A percentile compares a stretch with the other conserved stretches of the same genome.
Evolutionary conservation across 2,329 filamentous ascomycete species (phyloP).

Genomic region (Stemphylium lycopersici): DNA sequence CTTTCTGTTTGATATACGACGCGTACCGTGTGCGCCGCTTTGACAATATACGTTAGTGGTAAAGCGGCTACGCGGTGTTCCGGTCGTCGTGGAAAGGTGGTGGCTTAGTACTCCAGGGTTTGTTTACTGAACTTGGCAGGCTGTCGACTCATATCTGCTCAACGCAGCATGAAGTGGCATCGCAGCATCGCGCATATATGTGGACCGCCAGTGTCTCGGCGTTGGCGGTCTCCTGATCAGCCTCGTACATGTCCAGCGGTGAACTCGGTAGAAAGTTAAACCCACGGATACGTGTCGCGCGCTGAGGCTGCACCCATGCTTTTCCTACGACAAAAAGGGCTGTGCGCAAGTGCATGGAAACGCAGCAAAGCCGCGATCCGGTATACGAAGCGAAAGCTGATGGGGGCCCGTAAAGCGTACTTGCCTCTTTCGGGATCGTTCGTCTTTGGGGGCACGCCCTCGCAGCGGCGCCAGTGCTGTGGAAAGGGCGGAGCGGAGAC

Average conservation of each 20-base stretch:
- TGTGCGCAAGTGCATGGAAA: slow-evolving; percentile 22
- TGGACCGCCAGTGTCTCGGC: slow-evolving; percentile 3
- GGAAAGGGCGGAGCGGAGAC: slow-evolving; percentile 20
- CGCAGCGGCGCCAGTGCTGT: slow-evolving; percentile 5
- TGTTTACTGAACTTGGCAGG: not conserved
- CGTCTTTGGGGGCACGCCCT: slow-evolving; percentile 15
- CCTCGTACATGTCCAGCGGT: slow-evolving; percentile 30
- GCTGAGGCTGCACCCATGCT: slow-evolving; percentile 15
- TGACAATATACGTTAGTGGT: too few species aligned
- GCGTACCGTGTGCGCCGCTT: slow-evolving; percentile 3
- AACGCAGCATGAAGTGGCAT: slow-evolving; percentile 8
- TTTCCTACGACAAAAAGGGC: slow-evolving; percentile 23
- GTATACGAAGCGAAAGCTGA: slow-evolving; percentile 20
- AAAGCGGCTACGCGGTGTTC: slow-evolving; percentile 1
- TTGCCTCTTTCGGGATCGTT: slow-evolving; percentile 19
- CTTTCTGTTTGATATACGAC: not conserved
- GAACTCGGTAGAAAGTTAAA: slow-evolving; percentile 8
- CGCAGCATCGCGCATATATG: slow-evolving; percentile 17
- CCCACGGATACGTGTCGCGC: slow-evolving; percentile 19
- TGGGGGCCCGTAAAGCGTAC: slow-evolving; percentile 20
- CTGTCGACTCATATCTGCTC: slow-evolving; percentile 20
- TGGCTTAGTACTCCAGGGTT: slow-evolving; percentile 4
- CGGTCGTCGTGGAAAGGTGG: slow-evolving; percentile 3
- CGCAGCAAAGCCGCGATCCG: slow-evolving; percentile 12
- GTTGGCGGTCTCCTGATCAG: slow-evolving; percentile 10